phyloP scores from a whole-genome alignment of 148 eudicot genomes.

The Chenopodium album region DNA sequence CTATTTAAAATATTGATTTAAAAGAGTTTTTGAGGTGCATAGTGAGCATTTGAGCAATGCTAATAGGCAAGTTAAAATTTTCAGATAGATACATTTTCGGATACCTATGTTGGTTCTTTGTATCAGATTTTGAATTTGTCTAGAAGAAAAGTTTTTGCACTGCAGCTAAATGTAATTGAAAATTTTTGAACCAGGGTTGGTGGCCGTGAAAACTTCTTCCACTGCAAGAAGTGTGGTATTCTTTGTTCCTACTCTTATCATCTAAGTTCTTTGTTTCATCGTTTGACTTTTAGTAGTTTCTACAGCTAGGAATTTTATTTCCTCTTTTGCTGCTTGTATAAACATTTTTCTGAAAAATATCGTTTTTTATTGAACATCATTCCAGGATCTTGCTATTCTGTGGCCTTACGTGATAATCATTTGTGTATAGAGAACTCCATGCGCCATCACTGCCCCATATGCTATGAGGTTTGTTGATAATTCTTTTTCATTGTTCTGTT shows the following conservation, averaged over 20 bases:
- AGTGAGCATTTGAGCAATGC: neutral
- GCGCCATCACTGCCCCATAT: slow-evolving; percentile 95
- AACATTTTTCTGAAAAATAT: neutral
- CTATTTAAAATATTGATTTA: neutral
- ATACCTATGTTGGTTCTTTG: neutral
- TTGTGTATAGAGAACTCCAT: slow-evolving; percentile 85
- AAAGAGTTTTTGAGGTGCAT: neutral
- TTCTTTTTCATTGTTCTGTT: neutral
- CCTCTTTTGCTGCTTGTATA: neutral
- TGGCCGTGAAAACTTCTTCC: slow-evolving; percentile 86
- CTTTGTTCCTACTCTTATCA: neutral
- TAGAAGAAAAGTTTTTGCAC: neutral
- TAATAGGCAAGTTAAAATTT: neutral
- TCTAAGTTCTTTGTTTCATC: neutral
- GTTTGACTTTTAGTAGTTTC: neutral
- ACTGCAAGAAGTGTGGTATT: slow-evolving; percentile 97
- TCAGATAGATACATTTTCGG: neutral
- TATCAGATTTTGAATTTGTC: neutral
- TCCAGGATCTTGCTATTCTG: slow-evolving; percentile 84
- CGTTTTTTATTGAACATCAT: slow-evolving; percentile 3
- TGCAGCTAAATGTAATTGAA: neutral
- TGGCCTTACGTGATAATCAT: slow-evolving; percentile 70
- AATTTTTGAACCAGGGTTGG: slow-evolving; percentile 59
- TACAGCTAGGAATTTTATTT: neutral
- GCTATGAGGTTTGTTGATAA: slow-evolving; percentile 68